phyloP scores from a whole-genome alignment of 2,329 filamentous ascomycete species.

The Didymella pomorum region DNA sequence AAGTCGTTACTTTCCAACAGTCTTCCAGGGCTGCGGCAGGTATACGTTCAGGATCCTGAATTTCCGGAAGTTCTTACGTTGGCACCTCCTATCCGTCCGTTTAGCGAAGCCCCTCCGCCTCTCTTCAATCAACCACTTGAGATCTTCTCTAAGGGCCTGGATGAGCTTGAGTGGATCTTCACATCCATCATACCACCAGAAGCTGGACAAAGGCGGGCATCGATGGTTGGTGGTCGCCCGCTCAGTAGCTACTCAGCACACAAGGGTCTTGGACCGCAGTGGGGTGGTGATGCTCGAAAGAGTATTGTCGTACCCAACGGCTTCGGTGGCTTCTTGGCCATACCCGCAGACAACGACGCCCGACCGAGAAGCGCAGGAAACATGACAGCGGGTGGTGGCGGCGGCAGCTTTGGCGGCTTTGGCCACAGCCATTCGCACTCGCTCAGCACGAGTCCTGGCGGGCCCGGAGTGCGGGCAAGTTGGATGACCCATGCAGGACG shows the following conservation, averaged over 20 bases:
- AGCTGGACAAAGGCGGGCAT: slow-evolving; percentile 53
- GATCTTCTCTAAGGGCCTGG: slow-evolving; percentile 71
- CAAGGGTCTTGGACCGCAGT: slow-evolving; percentile 61
- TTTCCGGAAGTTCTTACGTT: slow-evolving; percentile 84
- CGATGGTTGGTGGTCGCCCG: slow-evolving; percentile 53
- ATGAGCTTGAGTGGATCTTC: slow-evolving; percentile 74
- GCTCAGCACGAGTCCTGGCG: slow-evolving; percentile 31
- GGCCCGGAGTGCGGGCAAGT: slow-evolving; percentile 35
- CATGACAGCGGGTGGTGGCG: slow-evolving; percentile 29
- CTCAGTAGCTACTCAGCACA: slow-evolving; percentile 56
- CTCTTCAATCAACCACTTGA: slow-evolving; percentile 66
- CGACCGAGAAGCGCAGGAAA: slow-evolving; percentile 48
- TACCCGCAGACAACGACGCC: slow-evolving; percentile 56
- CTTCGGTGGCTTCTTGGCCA: slow-evolving; percentile 70
- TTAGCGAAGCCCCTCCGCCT: slow-evolving; percentile 53
- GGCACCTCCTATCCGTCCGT: slow-evolving; percentile 68
- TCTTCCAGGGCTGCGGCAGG: slow-evolving; percentile 74
- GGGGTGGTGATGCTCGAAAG: slow-evolving; percentile 67
- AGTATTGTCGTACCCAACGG: slow-evolving; percentile 73
- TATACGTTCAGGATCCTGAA: slow-evolving; percentile 85
- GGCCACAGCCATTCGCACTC: slow-evolving; percentile 38
- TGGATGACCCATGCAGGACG: slow-evolving; percentile 44
- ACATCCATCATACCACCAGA: slow-evolving; percentile 64
- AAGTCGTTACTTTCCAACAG: slow-evolving; percentile 79
- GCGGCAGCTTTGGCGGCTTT: slow-evolving; percentile 23